Base-by-base conservation (phyloP, 176 grass and related monocot species). In the Rhynchospora tenuis region DNA sequence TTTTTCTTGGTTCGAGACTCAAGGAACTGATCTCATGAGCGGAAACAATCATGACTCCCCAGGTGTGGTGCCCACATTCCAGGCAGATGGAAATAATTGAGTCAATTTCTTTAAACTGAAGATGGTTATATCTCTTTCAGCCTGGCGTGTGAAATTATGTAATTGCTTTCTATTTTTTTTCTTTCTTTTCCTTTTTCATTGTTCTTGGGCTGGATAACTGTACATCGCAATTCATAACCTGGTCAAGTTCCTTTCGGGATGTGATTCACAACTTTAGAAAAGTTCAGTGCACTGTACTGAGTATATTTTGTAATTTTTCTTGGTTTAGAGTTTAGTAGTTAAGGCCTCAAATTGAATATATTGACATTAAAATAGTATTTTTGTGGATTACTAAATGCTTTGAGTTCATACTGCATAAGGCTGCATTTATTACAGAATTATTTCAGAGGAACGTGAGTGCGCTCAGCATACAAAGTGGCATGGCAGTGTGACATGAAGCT, bases 11-110 rank as follows among this genome's bases (percentile, higher is more conserved):
- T 83, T 73, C 57, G 88, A 92, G 91, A 95, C 86, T 65, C 93
- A 93, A 8, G 86, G 86, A 46, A 85, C 66, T 26, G 85, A 92
- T 80, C 83, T 56, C 17, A 77, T 65, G 82, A 91, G 78, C 4
- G 76, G 56, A 38, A 93, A 85, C 47, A 91, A 93, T 80, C 91
- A 95, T 58, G 93, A 93, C 29, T 90, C 88, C 54, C 45, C 93
- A 26, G 86, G 88, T 65, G 84, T 91, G 51, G 89, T 91, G 16
- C 91, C 93, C 9, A 81, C 91, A 28, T 65, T 82, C 42, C 19
- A 54, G 80, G 45, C 61, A 52, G 44, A 82, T 51, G 22, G 47
- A 82, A 82, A 82, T 82, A 82, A 63, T 50, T 82, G 63, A 82
- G 10, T 65, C 20, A 17, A 28, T 66, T 59, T 81, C 29, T 47